Evolutionary conservation across 495 filamentous ascomycete species (phyloP).

Genomic region (Penicillium paxilli): DNA sequence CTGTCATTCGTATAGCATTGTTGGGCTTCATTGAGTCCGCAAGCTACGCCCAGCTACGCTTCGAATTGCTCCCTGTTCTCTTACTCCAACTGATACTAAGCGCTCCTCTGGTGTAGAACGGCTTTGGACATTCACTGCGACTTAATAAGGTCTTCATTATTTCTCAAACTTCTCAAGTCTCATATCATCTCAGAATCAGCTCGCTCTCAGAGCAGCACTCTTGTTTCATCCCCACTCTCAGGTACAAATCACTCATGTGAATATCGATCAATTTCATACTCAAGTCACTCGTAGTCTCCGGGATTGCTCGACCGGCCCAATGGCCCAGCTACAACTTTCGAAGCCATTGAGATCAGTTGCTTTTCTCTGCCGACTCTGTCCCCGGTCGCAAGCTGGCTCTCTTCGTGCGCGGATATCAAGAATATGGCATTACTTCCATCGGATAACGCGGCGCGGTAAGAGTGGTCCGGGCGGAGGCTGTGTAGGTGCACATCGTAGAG

Average conservation of each 20-base stretch:
- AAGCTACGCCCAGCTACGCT: too few relatives aligned
- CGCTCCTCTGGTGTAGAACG: too few relatives aligned
- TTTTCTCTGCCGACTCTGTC: neutral
- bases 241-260: neutral
- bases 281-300: neutral
- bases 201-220: neutral
- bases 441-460: constrained; percentile 14
- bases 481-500: constrained; percentile 18
- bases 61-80: too few relatives aligned
- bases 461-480: constrained; percentile 15
- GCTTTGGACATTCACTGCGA: too few relatives aligned
- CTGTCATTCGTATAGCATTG: too few relatives aligned
- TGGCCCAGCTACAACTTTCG: neutral
- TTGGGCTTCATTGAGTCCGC: too few relatives aligned
- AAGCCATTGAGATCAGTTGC: neutral
- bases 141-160: too few relatives aligned
- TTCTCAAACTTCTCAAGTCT: too few relatives aligned
- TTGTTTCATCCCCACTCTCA: neutral
- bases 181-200: neutral
- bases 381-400: constrained; percentile 13
- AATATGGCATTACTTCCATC: constrained; percentile 20
- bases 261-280: neutral
- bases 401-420: constrained; percentile 26
- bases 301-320: neutral
- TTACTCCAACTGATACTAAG: too few relatives aligned